Evolutionary conservation across 2,329 filamentous ascomycete species (phyloP), one percentile per base, ranked within the genome.

Genomic region (Mycosphaerella sp.): DNA sequence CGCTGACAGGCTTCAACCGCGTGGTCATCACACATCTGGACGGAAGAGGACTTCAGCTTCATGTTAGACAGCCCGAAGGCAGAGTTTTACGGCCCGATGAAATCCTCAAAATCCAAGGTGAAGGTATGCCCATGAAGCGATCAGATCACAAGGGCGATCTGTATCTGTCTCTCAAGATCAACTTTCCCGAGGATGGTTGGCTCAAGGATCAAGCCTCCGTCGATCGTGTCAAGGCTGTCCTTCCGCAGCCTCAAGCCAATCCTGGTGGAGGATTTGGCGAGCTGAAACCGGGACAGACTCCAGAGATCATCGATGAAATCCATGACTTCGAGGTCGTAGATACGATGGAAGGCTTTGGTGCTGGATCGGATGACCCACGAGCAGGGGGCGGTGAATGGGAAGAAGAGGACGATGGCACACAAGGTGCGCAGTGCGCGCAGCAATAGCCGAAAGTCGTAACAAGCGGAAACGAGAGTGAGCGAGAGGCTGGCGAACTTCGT

Each of bases 81-180:
- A 86, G 90, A 68, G 78, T 97, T 45, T 72, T 98, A 32, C 81
- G 83, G 21, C 90, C 93, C 0, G 85, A 84, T 21, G 87, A 98
- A 66, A 80, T 91, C 6, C 77, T 98, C 62, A 95, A 89, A 74
- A 75, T 98, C 1, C 71, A 78, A 2, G 89, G 89, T 21, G 93
- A 98, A 73, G 93, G 93, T 54, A 98, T 98, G 93, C 93, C 93
- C 1, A 71, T 84, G 61, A 96, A 96, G 78, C 83, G 84, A 51
- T 87, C 85, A 57, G 93, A 98, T 35, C 66, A 74, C 4, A 89
- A 82, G 66, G 93, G 93, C 39, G 89, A 97, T 64, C 74, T 98
- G 14, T 98, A 91, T 70, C 76, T 98, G 37, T 74, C 86, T 34
- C 84, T 96, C 58, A 84, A 93, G 62, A 79, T 98, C 56, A 80